Conservation (phyloP, 169 alveolate genomes). For the Plasmodium gaboni region DNA sequence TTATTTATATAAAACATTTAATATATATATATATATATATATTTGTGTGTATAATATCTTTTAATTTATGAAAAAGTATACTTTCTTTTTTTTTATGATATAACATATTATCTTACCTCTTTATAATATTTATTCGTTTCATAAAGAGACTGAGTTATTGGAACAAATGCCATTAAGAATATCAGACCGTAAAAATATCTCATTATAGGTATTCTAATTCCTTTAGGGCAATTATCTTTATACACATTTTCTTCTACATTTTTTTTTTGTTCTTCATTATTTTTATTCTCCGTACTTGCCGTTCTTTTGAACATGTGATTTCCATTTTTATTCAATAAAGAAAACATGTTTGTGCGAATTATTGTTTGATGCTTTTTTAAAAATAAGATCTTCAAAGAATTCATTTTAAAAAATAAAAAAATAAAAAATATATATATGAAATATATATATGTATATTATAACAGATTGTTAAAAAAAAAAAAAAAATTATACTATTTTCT, state of each 20-base stretch:
- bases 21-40: not conserved
- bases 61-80: not conserved
- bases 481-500: no score
- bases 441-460: no score
- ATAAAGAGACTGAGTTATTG: conserved; percentile 70
- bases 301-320: conserved; percentile 5
- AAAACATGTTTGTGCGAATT: conserved; percentile 1
- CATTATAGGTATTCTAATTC: conserved; percentile 67
- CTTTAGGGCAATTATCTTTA: conserved; percentile 37
- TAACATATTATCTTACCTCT: conserved; percentile 31
- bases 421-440: no score
- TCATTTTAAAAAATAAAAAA: conserved; percentile 11
- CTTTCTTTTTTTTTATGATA: not conserved
- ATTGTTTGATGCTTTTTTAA: conserved; percentile 9
- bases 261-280: not conserved
- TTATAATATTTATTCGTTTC: conserved; percentile 69
- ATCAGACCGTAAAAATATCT: conserved; percentile 42
- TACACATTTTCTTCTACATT: not conserved
- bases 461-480: no score
- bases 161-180: conserved; percentile 61
- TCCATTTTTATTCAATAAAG: not conserved
- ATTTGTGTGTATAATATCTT: no score
- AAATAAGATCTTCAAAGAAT: conserved; percentile 2
- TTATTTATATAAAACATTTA: not conserved
- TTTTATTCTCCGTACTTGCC: conserved; percentile 5